Evolutionary conservation across 805 yeast genomes (phyloP), one percentile per base, ranked within the genome.

Genomic region (Metschnikowia borealis): DNA sequence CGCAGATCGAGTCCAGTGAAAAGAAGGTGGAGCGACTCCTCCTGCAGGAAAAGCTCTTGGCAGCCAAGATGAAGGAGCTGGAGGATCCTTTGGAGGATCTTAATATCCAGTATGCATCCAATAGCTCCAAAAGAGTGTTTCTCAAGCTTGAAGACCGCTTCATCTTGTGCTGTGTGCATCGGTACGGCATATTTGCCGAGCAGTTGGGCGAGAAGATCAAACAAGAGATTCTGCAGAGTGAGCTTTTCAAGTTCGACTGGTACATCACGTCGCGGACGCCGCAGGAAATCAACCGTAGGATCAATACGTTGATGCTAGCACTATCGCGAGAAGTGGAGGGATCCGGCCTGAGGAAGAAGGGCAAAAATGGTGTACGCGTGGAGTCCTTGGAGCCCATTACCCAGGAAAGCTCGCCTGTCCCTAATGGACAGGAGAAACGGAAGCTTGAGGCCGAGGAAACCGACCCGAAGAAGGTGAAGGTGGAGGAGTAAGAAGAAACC

Each of bases 1-100:
- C 79, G n/a, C 89, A 84, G 53, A 85, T 87, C 53, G 90, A 85
- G 59, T 68, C 80, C 40, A 88, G 89, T 54, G 91, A 85, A 59
- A 82, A 81, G 69, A 86, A 85, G 58, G 66, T 77, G 7, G 82
- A 79, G 41, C 82, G 76, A 55, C 62, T 82, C 20, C 63, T 67
- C 34, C 68, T 74, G 38, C 92, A 87, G 61, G 81, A 83, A 52
- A 73, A 70, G 46, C 67, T 84, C 8, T 68, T 87, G 35, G 74
- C 73, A 2, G 67, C 65, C 32, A 85, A 85, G 57, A 67, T 86
- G 55, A 74, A 74, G 42, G 78, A 74, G 48, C 71, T 75, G 38
- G 70, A 72, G n/a, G 80, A 77, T 50, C 90, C 91, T 0, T 62
- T 85, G 20, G 82, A 82, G 41, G 83, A 84, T 39, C 67, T 87